Percentiles rank a stretch among this genome's conserved stretches.
Evolutionary conservation across 1,139 yeast species (phyloP).

Genomic region (Candida glucosophila): DNA sequence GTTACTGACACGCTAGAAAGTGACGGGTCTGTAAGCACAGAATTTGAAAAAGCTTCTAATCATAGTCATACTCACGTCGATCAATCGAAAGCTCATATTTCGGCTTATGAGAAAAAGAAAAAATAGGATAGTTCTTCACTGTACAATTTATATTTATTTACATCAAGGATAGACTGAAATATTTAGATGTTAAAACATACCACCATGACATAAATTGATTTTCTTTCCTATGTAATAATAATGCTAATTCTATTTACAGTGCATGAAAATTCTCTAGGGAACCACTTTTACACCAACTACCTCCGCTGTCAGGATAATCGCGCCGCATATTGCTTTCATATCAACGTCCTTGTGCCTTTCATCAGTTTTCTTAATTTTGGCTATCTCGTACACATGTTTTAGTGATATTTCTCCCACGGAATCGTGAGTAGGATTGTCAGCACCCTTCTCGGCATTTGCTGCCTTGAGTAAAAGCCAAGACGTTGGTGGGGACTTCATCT

Average conservation of each 20-base stretch:
- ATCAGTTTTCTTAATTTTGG: slow-evolving; percentile 86
- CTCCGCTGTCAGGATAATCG: slow-evolving; percentile 78
- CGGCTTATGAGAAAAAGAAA: slow-evolving; percentile 80
- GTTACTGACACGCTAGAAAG: slow-evolving; percentile 32
- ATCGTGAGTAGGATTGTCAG: slow-evolving; percentile 43
- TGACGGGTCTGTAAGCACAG: slow-evolving; percentile 26
- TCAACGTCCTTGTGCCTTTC: slow-evolving; percentile 66
- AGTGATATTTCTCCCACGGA: slow-evolving; percentile 67
- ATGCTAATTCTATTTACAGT: too few species aligned
- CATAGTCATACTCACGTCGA: slow-evolving; percentile 86
- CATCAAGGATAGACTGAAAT: too few species aligned
- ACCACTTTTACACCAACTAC: slow-evolving; percentile 82
- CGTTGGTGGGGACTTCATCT: slow-evolving; percentile 87
- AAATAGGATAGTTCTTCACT: too few species aligned
- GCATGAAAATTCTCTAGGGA: too few species aligned
- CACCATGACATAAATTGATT: too few species aligned
- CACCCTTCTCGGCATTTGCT: slow-evolving; percentile 72
- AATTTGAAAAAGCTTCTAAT: slow-evolving; percentile 35
- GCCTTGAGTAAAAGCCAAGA: slow-evolving; percentile 80
- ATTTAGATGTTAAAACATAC: too few species aligned
- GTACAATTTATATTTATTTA: too few species aligned
- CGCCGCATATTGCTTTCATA: slow-evolving; percentile 70
- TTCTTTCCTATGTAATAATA: too few species aligned
- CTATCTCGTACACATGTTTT: slow-evolving; percentile 90
- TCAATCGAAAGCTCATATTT: slow-evolving; percentile 91